Evolutionary conservation across 495 filamentous ascomycete species (phyloP).

Genomic region (Penicillium atrosanguineum): DNA sequence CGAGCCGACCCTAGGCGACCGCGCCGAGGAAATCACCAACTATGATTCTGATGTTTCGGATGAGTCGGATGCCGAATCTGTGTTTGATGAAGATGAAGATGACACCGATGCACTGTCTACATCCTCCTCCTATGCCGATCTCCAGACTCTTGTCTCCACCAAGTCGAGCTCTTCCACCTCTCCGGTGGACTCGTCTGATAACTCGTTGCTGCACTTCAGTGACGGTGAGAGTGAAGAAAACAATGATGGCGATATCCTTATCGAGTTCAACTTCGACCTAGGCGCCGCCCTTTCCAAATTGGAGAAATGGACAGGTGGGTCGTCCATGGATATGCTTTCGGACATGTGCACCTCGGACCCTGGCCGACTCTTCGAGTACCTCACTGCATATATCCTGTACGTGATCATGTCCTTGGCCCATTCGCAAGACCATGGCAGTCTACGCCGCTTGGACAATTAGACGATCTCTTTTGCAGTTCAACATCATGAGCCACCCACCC

Average conservation of each 20-base stretch:
- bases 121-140: background rate
- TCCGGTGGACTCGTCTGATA: background rate
- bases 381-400: constrained; percentile 6
- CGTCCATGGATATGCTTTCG: background rate
- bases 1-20: background rate
- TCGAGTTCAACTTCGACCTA: constrained; percentile 7
- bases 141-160: background rate
- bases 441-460: background rate
- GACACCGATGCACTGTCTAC: background rate
- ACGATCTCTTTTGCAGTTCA: background rate
- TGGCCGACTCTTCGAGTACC: constrained; percentile 2
- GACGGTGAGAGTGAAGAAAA: background rate
- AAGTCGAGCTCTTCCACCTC: background rate
- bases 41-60: background rate
- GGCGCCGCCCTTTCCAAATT: background rate
- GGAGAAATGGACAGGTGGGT: background rate
- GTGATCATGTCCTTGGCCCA: constrained; percentile 3
- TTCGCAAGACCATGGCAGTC: background rate
- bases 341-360: background rate
- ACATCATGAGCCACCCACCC: background rate
- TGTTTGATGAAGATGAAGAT: constrained; percentile 1
- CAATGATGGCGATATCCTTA: background rate
- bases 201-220: background rate
- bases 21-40: background rate
- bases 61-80: constrained; percentile 1